Conservation (phyloP, 2,329 filamentous ascomycete genomes). For the Aschersonia sp. region DNA sequence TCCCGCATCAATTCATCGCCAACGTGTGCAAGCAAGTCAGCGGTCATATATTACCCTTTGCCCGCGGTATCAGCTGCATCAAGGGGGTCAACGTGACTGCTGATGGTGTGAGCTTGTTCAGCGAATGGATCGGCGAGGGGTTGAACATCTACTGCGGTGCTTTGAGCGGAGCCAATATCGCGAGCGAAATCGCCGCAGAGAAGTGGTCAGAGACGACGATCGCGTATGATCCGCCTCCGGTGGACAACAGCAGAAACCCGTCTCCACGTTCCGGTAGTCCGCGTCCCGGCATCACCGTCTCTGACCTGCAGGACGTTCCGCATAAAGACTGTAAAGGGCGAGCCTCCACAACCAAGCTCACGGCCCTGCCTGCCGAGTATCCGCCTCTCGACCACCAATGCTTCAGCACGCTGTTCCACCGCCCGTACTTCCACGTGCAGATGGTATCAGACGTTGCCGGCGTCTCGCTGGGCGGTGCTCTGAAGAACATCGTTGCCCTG, state of each 20-base stretch:
- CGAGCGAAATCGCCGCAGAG: constrained; percentile 83
- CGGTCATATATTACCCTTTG: constrained; percentile 82
- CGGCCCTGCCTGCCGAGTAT: constrained; percentile 66
- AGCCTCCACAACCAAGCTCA: constrained; percentile 54
- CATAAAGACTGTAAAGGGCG: constrained; percentile 59
- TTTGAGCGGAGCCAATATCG: constrained; percentile 91
- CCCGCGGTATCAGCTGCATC: constrained; percentile 91
- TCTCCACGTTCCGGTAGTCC: constrained; percentile 33
- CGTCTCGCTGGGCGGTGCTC: constrained; percentile 81
- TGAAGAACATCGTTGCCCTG: constrained; percentile 94
- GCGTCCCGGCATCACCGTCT: constrained; percentile 34
- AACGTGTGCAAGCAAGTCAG: constrained; percentile 72
- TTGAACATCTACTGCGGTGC: constrained; percentile 95
- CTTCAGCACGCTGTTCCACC: constrained; percentile 79
- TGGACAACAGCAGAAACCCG: constrained; percentile 63
- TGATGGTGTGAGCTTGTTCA: constrained; percentile 77
- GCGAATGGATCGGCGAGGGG: constrained; percentile 81
- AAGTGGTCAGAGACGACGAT: constrained; percentile 97
- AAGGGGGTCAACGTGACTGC: constrained; percentile 93
- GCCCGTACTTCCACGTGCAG: constrained; percentile 94
- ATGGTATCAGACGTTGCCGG: constrained; percentile 93
- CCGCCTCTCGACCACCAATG: constrained; percentile 74
- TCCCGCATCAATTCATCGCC: constrained; percentile 90
- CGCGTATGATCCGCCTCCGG: constrained; percentile 81
- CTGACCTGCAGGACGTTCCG: constrained; percentile 40